Base-by-base conservation (phyloP, 1,139 yeast genomes). In the Blastobotrys buckinghamii region DNA sequence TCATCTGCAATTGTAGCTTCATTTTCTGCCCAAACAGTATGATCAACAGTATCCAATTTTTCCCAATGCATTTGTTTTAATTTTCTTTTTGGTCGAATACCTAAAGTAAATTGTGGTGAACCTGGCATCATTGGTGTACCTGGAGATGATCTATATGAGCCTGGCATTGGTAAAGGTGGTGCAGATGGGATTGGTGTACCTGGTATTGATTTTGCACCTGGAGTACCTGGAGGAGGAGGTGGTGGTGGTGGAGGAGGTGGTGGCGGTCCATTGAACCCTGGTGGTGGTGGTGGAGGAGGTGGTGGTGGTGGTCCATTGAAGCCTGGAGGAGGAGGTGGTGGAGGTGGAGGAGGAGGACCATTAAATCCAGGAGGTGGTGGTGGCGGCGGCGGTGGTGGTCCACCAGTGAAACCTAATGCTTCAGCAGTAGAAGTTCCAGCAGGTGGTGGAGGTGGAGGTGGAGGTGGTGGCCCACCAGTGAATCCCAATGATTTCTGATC, bases 31-130 rank as follows among this genome's bases (percentile, higher is more conserved):
- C 98, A 92, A 48, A 92, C 78, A 0, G 97, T 90, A 40, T 81
- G 76, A 40, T 81, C 78, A 41, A 87, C 81, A 33, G 69, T 62
- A 43, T 74, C 73, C 41, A 92, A 73, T 61, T 80, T 85, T 57
- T 90, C 96, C 97, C 97, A 92, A 63, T 92, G 98, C 75, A 92
- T 82, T 62, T 90, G 97, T 64, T 90, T 92, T 59, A 92, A 73
- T 55, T 81, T 83, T 16, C 77, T 70, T 49, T 76, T 76, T 4
- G 94, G 85, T 48, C 83, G 71, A 29, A 59, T 51, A 8, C 58
- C 55, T 30, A 55, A 30, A 17, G 53, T 51, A 49, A 54, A 59
- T 36, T 53, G 58, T 2, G 62, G 53, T 17, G 53, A 52, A 16
- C 50, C 55, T 8, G 54, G 53, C n/a, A 55, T 40, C 8, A 47